Evolutionary conservation across 2,329 filamentous ascomycete species (phyloP), one percentile per base, ranked within the genome.

Genomic region (Pyrenophora graminea): DNA sequence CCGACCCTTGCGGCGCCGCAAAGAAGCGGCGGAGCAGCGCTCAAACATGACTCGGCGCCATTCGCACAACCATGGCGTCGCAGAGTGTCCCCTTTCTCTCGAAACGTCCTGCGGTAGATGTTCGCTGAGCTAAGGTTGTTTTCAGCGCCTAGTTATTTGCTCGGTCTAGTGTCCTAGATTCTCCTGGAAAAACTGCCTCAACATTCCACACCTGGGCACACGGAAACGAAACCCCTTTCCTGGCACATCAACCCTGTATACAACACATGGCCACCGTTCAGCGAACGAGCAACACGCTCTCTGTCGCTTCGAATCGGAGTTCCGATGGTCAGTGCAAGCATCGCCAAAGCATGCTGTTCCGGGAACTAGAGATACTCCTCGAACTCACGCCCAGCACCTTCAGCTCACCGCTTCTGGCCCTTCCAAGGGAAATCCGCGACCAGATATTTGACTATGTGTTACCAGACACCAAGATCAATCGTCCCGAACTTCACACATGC

Each of bases 401-500:
- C 50, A 66, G 61, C 39, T 72, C 70, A 3, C 55, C 51, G 10
- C 58, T 72, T 7, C 57, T 72, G 17, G 63, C 63, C 8, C 62
- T 72, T n/a, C 70, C 70, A 10, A 51, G 54, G 30, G 63, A 68
- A 39, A 51, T 72, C 7, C 59, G 70, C 31, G 58, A 61, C 27
- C 57, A 57, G 1, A 63, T 72, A 30, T 61, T 68, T 42, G 51
- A 58, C 32, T 58, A 68, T 49, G 59, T 70, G 1, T 39, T 72
- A 6, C 70, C 69, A 1, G 50, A 61, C 1, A 45, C 38, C 3
- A 40, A 38, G 10, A 48, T 46, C 3, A 36, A 27, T 17, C 62
- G 64, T 12, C 64, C 69, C 9, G 68, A 69, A 39, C 56, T 73
- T 6, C 70, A 71, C 45, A 72, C 69, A 3, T 70, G 67, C 48